phyloP scores from a whole-genome alignment of 257 asterid species.

The Salvia miltiorrhiza region DNA sequence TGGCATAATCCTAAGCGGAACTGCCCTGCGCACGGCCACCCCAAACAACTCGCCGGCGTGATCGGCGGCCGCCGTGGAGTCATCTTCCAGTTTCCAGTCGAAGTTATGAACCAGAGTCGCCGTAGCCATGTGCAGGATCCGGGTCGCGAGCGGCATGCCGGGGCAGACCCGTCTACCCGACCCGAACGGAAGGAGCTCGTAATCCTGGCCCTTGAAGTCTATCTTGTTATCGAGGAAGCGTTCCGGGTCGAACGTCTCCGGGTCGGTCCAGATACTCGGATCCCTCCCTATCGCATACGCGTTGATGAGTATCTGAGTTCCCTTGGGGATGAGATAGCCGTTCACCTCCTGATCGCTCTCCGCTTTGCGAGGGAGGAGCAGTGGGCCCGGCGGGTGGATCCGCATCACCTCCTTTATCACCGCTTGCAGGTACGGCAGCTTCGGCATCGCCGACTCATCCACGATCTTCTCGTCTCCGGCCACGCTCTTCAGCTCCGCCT shows the following conservation, averaged over 20 bases:
- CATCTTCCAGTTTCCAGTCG: constrained; percentile 25
- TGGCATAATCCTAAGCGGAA: neutral
- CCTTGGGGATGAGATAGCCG: constrained; percentile 26
- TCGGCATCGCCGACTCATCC: constrained; percentile 29
- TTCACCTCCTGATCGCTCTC: neutral
- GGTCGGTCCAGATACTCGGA: constrained; percentile 13
- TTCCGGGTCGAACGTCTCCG: constrained; percentile 17
- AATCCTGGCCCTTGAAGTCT: constrained; percentile 26
- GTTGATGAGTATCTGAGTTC: constrained; percentile 1
- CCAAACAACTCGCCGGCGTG: neutral
- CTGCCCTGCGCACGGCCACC: neutral
- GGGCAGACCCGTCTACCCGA: constrained; percentile 36
- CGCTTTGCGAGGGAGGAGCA: constrained; percentile 6
- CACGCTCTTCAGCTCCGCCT: constrained; percentile 18
- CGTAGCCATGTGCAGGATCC: constrained; percentile 23
- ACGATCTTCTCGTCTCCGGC: neutral
- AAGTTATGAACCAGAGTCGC: constrained; percentile 31
- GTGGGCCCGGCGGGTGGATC: neutral
- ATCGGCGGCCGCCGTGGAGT: neutral
- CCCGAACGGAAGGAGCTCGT: constrained; percentile 33
- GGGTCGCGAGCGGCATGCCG: constrained; percentile 22
- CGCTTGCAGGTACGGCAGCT: constrained; percentile 21
- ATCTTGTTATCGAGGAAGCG: neutral
- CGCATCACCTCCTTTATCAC: constrained; percentile 5
- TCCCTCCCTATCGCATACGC: constrained; percentile 24